Conservation (phyloP, 176 grass and related monocot genomes). For the Pharus latifolius region DNA sequence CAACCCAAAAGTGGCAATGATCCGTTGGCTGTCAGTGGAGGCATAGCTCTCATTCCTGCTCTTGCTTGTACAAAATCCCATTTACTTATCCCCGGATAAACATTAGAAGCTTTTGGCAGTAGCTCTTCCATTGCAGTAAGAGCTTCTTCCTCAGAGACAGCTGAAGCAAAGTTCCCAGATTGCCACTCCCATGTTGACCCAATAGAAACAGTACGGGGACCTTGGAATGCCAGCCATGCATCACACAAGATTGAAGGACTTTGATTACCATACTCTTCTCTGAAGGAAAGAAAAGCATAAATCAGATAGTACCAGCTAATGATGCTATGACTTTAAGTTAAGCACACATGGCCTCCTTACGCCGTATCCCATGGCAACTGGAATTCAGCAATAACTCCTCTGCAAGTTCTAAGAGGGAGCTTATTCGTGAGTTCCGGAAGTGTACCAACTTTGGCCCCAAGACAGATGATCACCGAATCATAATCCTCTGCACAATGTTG, state of each 20-base stretch:
- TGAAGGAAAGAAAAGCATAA: slow-evolving; percentile 24
- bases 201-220: slow-evolving; percentile 40
- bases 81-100: slow-evolving; percentile 76
- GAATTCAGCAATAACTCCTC: slow-evolving; percentile 72
- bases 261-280: slow-evolving; percentile 44
- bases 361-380: slow-evolving; percentile 40
- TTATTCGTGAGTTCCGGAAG: slow-evolving; percentile 82
- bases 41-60: slow-evolving; percentile 82
- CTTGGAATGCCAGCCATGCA: slow-evolving; percentile 87
- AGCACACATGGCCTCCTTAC: slow-evolving; percentile 24
- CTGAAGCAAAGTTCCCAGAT: slow-evolving; percentile 37
- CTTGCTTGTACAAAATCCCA: slow-evolving; percentile 59
- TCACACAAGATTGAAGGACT: slow-evolving; percentile 85
- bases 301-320: not conserved
- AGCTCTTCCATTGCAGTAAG: slow-evolving; percentile 49
- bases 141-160: slow-evolving; percentile 65
- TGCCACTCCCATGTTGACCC: slow-evolving; percentile 98
- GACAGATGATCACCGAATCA: slow-evolving; percentile 77
- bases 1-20: slow-evolving; percentile 74
- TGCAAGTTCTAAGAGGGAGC: slow-evolving; percentile 64
- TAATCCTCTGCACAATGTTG: slow-evolving; percentile 57
- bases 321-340: not conserved
- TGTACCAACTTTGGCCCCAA: slow-evolving; percentile 56
- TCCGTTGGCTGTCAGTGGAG: slow-evolving; percentile 68
- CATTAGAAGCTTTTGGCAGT: slow-evolving; percentile 56